phyloP scores from a whole-genome alignment of 176 grass and related monocot species.

The Pharus latifolius region DNA sequence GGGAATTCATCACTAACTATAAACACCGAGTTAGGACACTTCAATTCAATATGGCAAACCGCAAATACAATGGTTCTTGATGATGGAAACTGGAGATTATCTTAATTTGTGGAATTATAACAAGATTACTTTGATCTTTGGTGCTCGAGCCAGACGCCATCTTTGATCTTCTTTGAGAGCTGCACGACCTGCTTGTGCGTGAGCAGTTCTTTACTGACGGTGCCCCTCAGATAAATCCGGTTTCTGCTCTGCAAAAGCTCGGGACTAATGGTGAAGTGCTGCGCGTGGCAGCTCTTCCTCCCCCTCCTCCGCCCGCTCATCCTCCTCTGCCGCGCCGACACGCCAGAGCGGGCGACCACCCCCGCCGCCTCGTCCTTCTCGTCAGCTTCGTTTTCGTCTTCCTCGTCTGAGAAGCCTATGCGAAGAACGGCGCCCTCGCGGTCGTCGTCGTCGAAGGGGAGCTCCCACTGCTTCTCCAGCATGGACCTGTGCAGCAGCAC shows the following conservation, averaged over 20 bases:
- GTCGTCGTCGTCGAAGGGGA: slow-evolving; percentile 64
- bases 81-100: not conserved
- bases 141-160: slow-evolving; percentile 60
- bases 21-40: not conserved
- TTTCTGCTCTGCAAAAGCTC: slow-evolving; percentile 55
- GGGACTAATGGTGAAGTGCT: slow-evolving; percentile 48
- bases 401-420: too few relatives aligned
- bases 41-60: not conserved
- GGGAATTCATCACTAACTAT: not conserved
- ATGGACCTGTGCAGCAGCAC: slow-evolving; percentile 78
- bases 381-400: not conserved
- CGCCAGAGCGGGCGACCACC: slow-evolving; percentile 44
- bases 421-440: not conserved
- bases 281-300: slow-evolving; percentile 8
- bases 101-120: too few relatives aligned
- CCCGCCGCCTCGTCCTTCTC: not conserved
- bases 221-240: slow-evolving; percentile 67
- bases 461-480: slow-evolving; percentile 96
- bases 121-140: slow-evolving; percentile 69
- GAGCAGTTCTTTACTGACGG: slow-evolving; percentile 67
- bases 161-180: slow-evolving; percentile 91
- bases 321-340: slow-evolving; percentile 68
- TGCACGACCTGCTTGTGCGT: slow-evolving; percentile 86
- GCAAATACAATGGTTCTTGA: not conserved
- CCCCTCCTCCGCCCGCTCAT: slow-evolving; percentile 33